Evolutionary conservation across 2,329 filamentous ascomycete genomes (phyloP), one percentile per base, ranked within the genome.

Genomic region (Botryotinia narcissicola): DNA sequence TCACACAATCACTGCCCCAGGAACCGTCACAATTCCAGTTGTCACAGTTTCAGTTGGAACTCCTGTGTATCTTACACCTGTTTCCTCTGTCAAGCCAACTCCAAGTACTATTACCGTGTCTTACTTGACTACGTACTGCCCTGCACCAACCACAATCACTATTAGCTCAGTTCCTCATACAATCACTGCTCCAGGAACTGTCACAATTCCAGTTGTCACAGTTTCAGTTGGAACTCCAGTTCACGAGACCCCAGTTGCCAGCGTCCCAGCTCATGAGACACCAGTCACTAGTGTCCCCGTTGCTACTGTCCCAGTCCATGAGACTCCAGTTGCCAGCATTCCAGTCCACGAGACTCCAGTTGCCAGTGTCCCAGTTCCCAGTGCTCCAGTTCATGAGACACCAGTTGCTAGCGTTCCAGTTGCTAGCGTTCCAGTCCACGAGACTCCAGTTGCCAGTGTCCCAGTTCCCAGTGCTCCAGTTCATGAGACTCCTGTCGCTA

Each of bases 111-210:
- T 63, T 63, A 60, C 64, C 9, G 20, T 64, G 0, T 72, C 70
- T 10, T 72, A 63, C 25, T 62, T 68, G 29, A 73, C 73, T 40
- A 72, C 59, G 25, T 73, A 61, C 14, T 54, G 64, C 66, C 73
- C 74, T 29, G 51, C 32, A 70, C 44, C 75, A 60, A 77, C 73
- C 35, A 74, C 57, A 32, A 74, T 70, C 37, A 76, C 68, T 35
- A 70, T 76, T 44, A 74, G 76, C 74, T 75, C 75, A 48, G 71
- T 78, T 60, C 78, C 78, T 72, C 75, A 72, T 14, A 51, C 62
- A 40, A 74, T 75, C n/a, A 73, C 74, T 32, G 73, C 75, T 25
- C 59, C 74, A 8, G 75, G 73, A 25, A 75, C 61, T 22, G 73
- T 74, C 32, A 76, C 74, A 16, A 71, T 75, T 29, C 76, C 76